Base-by-base conservation (phyloP, 495 filamentous ascomycete species). In the Penicillium simplicissimum region DNA sequence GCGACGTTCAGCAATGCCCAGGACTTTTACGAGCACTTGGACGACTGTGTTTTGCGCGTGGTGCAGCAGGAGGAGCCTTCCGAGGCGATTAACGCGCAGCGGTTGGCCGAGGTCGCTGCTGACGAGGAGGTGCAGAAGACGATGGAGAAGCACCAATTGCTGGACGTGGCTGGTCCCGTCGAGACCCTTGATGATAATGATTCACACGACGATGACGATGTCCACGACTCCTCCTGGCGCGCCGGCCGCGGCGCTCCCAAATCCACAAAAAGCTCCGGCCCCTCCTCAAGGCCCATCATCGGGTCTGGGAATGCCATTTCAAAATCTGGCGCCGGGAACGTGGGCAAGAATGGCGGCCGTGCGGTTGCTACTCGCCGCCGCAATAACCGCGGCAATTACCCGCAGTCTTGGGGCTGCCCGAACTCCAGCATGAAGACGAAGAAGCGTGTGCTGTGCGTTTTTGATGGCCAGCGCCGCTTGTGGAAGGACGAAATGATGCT, bases 401-500 rank as follows among this genome's bases (percentile, higher is more conserved):
- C 96, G 3, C 84, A 88, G 13, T 89, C 87, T 37, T 99, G 96
- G 96, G 95, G 96, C 33, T 93, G 91, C 67, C 82, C 92, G 42
- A 84, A 88, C 62, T 89, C 91, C 61, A 91, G 92, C 76, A 96
- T 98, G 90, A 94, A 90, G 71, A 96, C 93, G 80, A 97, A 95
- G 84, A 96, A 97, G 87, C 90, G 96, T 19, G 93, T 96, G 14
- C 78, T 98, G 59, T 90, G 91, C 64, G 92, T 97, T 17, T 99
- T 96, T 63, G 93, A 98, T 68, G 96, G 96, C 3, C 84, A 82
- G 13, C 85, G 93, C 55, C 86, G 93, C 8, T 82, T 99, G 60
- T 94, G 90, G 84, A 97, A 97, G 79, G 96, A 99, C 72, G 96
- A 98, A 80, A 97, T 98, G 95, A 95, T 97, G 92, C 88, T 99